phyloP scores from a whole-genome alignment of 257 asterid genomes.

The Solanum sitiens region DNA sequence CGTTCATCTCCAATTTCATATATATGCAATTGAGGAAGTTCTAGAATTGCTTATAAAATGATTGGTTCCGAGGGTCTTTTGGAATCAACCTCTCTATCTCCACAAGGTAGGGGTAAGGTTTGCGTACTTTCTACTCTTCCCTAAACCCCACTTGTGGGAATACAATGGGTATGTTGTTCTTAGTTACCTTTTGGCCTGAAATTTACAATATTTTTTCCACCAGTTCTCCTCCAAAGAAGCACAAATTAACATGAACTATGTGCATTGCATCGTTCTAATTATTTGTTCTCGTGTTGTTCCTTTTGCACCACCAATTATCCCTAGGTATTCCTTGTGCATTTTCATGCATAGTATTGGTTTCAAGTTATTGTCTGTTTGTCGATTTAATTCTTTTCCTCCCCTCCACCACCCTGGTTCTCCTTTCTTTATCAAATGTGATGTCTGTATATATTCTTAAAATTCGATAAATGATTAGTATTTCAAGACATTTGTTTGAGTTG shows the following conservation, averaged over 20 bases:
- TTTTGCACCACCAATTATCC: background rate
- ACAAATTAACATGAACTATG: background rate
- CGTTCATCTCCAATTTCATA: background rate
- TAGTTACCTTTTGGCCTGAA: background rate
- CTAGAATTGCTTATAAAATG: background rate
- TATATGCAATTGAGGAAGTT: background rate
- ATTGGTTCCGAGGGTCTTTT: background rate
- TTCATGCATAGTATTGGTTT: background rate
- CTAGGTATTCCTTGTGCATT: background rate
- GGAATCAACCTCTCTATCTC: background rate
- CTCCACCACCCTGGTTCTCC: background rate
- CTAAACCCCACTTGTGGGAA: background rate
- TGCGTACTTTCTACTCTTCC: background rate
- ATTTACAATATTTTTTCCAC: background rate
- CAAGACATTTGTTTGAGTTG: background rate
- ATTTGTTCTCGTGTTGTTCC: background rate
- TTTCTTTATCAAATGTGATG: background rate
- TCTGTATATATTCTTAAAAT: background rate
- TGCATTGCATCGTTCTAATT: background rate
- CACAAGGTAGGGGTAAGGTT: background rate
- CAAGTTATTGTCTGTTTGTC: background rate
- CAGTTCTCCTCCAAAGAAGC: background rate
- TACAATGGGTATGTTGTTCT: background rate
- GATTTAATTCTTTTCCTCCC: background rate
- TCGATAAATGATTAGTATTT: background rate